Base-by-base conservation (phyloP, 2,329 filamentous ascomycete species). In the Epichloe coenophiala region DNA sequence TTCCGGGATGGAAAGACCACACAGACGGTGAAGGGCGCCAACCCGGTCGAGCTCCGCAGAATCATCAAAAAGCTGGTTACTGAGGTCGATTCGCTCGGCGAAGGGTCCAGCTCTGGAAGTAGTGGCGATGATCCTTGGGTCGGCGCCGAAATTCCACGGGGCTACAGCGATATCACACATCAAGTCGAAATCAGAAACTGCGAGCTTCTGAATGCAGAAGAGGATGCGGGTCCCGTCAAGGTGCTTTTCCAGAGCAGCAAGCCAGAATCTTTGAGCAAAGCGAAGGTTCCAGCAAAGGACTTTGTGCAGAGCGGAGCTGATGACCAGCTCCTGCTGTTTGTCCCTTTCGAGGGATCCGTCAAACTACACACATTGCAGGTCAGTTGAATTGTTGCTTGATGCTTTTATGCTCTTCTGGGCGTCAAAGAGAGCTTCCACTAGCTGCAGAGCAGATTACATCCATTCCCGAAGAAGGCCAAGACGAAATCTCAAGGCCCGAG, bases 221-320 rank as follows among this genome's bases (percentile, higher is more conserved):
- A 80, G 58, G 81, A 86, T 42, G 80, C 83, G 55, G 89, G 86
- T 8, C 74, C 75, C 38, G 86, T 89, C 51, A 77, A 82, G 57
- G 79, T 80, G 8, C 72, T 97, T 17, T 89, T 97, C 63, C 81
- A 83, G n/a, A 57, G 60, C 4, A 69, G 73, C 51, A 81, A 84
- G 66, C 90, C 90, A 5, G 80, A 75, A 49, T 74, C 75, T 1
- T 66, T 90, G 50, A 65, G 68, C 46, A 80, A 81, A 60, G 76
- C 70, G 50, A 81, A 81, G 62, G 53, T 55, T 36, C 65, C 71
- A 31, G 56, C 56, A 50, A 80, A 79, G 63, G 91, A 98, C 68
- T 97, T 87, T 84, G 83, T 97, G 21, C 88, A 96, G 73, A 96
- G 88, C 66, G 91, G 96, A 63, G 94, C 91, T 37, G 93, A 98